These are phyloP conservation scores for Solanum corneliomulleri DNA, from an alignment of 257 asterid species.

Conservation along the genomic window DNA sequence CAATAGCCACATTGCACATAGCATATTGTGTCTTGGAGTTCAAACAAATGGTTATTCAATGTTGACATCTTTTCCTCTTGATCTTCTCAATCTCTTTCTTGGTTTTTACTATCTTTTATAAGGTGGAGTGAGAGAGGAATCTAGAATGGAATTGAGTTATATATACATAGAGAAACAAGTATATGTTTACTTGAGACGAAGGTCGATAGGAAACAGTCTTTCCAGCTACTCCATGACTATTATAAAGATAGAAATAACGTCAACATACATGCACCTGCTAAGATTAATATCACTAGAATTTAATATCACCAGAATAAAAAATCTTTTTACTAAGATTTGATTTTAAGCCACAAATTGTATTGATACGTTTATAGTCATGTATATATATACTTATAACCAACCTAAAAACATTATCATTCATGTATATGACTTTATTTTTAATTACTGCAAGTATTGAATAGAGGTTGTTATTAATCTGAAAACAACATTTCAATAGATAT, in stretches of 20 bases:
- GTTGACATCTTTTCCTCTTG: constrained; percentile 19
- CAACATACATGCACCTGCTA: too few relatives aligned
- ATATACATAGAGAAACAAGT: background rate
- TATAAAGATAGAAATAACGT: too few relatives aligned
- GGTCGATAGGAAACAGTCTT: too few relatives aligned
- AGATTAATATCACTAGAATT: background rate
- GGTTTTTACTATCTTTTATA: background rate
- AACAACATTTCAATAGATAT: background rate
- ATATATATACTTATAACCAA: background rate
- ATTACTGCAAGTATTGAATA: background rate
- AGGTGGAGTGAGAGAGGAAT: background rate
- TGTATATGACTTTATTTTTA: background rate
- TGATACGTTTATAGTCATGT: background rate
- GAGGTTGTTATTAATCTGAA: background rate
- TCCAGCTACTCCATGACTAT: too few relatives aligned
- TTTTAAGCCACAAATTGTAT: background rate
- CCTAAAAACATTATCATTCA: background rate
- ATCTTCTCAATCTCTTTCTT: background rate
- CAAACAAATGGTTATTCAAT: constrained; percentile 13
- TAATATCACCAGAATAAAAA: background rate
- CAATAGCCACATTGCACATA: constrained; percentile 73
- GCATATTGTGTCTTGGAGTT: constrained; percentile 49
- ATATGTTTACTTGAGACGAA: too few relatives aligned
- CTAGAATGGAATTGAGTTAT: background rate
- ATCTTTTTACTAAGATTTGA: background rate